Evolutionary conservation across 176 grass and related monocot species (phyloP).

Genomic region (Aegilops speltoides): DNA sequence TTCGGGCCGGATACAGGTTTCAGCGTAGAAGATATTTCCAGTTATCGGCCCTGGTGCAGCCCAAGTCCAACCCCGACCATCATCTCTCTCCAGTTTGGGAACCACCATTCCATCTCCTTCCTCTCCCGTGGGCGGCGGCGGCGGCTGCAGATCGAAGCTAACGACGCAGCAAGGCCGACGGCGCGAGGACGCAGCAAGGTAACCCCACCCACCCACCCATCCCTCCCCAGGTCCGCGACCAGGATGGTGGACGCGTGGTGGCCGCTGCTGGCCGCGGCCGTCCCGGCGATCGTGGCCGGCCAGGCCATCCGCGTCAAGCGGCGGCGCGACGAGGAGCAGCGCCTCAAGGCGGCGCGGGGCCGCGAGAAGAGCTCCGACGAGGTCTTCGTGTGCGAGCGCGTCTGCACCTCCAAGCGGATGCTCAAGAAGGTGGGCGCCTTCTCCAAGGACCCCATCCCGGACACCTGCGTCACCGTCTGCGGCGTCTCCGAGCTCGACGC

Average conservation of each 20-base stretch:
- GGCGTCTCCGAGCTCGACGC: constrained; percentile 86
- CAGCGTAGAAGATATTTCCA: background rate
- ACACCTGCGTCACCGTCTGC: constrained; percentile 90
- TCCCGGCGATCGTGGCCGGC: constrained; percentile 61
- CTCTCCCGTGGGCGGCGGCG: background rate
- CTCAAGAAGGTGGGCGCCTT: constrained; percentile 87
- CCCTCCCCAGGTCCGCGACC: background rate
- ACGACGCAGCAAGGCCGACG: background rate
- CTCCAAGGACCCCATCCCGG: constrained; percentile 89
- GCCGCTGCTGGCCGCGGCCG: constrained; percentile 61
- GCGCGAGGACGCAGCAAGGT: background rate
- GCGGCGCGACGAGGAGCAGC: constrained; percentile 63
- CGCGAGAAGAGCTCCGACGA: constrained; percentile 81
- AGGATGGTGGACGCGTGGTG: constrained; percentile 74
- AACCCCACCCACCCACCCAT: background rate
- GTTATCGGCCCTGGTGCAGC: background rate
- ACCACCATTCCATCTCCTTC: background rate
- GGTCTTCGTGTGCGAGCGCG: constrained; percentile 81
- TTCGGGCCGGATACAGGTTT: too few relatives aligned
- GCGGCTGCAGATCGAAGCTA: background rate
- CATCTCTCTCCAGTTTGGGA: background rate
- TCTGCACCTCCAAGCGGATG: constrained; percentile 92
- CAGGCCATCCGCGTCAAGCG: constrained; percentile 65
- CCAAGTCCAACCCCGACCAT: background rate
- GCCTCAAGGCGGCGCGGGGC: constrained; percentile 63